Conservation (phyloP, 495 filamentous ascomycete genomes). For the Neohortaea acidophila region DNA sequence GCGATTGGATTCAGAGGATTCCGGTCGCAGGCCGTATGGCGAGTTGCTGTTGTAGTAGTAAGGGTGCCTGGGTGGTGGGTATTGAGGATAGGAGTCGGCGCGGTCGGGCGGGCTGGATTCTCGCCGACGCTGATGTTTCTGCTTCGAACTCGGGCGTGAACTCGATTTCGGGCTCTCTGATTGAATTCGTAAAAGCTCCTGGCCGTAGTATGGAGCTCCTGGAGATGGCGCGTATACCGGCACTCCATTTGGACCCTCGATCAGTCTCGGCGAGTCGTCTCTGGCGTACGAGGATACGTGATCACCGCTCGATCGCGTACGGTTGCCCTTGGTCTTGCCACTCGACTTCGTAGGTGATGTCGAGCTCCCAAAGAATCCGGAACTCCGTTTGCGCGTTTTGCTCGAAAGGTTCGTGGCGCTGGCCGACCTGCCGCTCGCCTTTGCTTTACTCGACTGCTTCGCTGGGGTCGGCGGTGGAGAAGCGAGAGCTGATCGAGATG, state of each 20-base stretch:
- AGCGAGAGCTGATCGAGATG: conserved; percentile 4
- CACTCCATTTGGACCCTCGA: conserved; percentile 23
- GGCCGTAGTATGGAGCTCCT: conserved; percentile 17
- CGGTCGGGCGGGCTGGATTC: conserved; percentile 13
- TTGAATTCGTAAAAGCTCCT: conserved; percentile 11
- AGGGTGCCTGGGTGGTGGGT: conserved; percentile 15
- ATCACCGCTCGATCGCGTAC: conserved; percentile 15
- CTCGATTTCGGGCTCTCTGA: conserved; percentile 13
- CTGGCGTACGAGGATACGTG: conserved; percentile 5
- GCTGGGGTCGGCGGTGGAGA: conserved; percentile 12
- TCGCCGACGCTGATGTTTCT: conserved; percentile 7
- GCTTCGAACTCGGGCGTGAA: conserved; percentile 23
- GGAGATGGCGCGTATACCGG: conserved; percentile 22
- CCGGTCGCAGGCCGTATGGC: conserved; percentile 18
- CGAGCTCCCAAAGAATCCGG: conserved; percentile 7
- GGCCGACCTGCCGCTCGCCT: conserved; percentile 9
- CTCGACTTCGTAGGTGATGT: conserved; percentile 16
- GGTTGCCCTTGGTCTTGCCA: conserved; percentile 15
- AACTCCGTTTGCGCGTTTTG: conserved; percentile 7
- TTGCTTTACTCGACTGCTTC: conserved; percentile 9
- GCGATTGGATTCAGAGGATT: conserved; percentile 21
- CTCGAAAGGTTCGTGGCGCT: conserved; percentile 11
- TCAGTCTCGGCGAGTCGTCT: conserved; percentile 12
- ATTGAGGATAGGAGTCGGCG: conserved; percentile 18
- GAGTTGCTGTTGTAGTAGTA: too few relatives aligned